Evolutionary conservation across 345 rosid genomes (phyloP).

Genomic region (Rhodamnia argentea): DNA sequence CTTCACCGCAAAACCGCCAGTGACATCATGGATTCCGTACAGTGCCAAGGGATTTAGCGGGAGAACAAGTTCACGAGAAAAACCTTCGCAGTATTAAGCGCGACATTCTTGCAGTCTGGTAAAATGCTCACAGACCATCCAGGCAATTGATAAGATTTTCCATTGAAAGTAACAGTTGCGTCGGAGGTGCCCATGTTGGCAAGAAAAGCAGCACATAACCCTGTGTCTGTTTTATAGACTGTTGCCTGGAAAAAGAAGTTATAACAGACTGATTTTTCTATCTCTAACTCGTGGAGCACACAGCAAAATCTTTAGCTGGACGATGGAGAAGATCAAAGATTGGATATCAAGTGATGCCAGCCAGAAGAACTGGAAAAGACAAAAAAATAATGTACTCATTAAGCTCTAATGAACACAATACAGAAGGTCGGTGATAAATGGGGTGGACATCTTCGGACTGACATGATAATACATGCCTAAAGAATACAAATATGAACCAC

Average conservation of each 20-base stretch:
- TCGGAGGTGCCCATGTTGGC: slow-evolving; percentile 63
- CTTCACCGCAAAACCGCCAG: not conserved
- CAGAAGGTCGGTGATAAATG: not conserved
- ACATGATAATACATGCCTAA: not conserved
- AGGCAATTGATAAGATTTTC: slow-evolving; percentile 66
- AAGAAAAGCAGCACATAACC: slow-evolving; percentile 77
- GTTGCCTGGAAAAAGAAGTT: slow-evolving; percentile 39
- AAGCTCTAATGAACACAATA: not conserved
- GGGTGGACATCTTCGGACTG: not conserved
- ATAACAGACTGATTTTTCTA: not conserved
- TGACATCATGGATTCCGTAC: not conserved
- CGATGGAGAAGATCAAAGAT: not conserved
- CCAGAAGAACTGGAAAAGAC: not conserved
- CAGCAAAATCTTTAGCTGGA: not conserved
- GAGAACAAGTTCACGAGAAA: slow-evolving; percentile 3
- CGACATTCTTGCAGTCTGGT: slow-evolving; percentile 92
- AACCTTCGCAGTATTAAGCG: slow-evolving; percentile 89
- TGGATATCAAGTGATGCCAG: not conserved
- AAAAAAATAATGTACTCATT: not conserved
- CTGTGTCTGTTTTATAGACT: slow-evolving; percentile 58
- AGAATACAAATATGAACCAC: not conserved
- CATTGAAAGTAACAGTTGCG: slow-evolving; percentile 55
- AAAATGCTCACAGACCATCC: slow-evolving; percentile 98
- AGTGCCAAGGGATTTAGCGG: not conserved
- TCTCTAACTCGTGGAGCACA: not conserved